Percentiles rank a stretch among this genome's conserved stretches.
Conservation (phyloP, 2,329 filamentous ascomycete species). For the Mycocentrospora acerina region DNA sequence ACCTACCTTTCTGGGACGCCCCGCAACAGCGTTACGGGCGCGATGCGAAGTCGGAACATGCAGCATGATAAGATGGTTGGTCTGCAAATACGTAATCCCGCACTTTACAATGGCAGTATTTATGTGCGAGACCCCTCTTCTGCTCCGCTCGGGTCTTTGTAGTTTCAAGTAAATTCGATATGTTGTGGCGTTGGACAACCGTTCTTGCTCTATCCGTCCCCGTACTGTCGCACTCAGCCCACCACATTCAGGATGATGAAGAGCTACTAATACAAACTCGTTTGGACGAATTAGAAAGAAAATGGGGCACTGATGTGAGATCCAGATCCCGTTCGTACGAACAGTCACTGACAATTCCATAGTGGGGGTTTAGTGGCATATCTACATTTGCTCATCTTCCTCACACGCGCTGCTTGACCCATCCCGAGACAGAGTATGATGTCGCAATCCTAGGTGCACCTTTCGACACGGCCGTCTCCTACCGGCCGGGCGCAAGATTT, state of each 20-base stretch:
- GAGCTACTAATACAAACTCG: slow-evolving; percentile 31
- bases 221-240: slow-evolving; percentile 28
- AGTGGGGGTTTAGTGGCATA: slow-evolving; percentile 72
- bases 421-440: slow-evolving; percentile 47
- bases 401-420: slow-evolving; percentile 51
- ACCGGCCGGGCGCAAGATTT: slow-evolving; percentile 61
- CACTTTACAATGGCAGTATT: slow-evolving; percentile 14
- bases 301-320: slow-evolving; percentile 46
- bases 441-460: slow-evolving; percentile 53
- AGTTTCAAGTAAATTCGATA: slow-evolving; percentile 5
- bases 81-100: slow-evolving; percentile 31
- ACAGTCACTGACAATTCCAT: slow-evolving; percentile 8
- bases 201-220: slow-evolving; percentile 16
- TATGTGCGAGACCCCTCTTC: slow-evolving; percentile 1
- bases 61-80: slow-evolving; percentile 24
- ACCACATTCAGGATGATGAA: slow-evolving; percentile 31
- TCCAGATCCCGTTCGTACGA: neutral
- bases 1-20: slow-evolving; percentile 23
- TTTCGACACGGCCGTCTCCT: slow-evolving; percentile 53
- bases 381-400: slow-evolving; percentile 55
- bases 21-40: slow-evolving; percentile 20
- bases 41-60: slow-evolving; percentile 5
- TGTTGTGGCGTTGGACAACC: slow-evolving; percentile 19
- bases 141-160: neutral
- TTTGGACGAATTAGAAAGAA: slow-evolving; percentile 38